Conservation (phyloP, 2,329 filamentous ascomycete genomes). For the Magnaporthales sp. region DNA sequence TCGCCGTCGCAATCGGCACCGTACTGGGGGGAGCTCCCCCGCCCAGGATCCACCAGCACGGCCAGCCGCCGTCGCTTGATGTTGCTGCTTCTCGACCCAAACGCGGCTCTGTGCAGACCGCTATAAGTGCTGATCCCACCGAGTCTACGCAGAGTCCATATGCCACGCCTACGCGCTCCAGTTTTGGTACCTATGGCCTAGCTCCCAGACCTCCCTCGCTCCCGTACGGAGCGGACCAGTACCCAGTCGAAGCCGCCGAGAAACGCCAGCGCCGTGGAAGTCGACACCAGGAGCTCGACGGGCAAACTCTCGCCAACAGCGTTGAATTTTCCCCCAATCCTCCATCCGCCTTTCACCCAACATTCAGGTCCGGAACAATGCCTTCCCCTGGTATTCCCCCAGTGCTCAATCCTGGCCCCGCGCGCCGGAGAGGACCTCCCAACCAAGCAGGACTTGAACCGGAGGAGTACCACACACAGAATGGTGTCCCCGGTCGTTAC, state of each 20-base stretch:
- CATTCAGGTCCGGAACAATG: background rate
- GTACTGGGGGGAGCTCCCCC: conserved; percentile 51
- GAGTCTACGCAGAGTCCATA: conserved; percentile 51
- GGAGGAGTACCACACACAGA: background rate
- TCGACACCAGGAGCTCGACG: conserved; percentile 30
- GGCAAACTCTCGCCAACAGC: conserved; percentile 15
- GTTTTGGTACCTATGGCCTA: conserved; percentile 41
- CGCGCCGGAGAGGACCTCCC: background rate
- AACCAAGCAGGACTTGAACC: background rate
- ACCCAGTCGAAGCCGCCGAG: conserved; percentile 33
- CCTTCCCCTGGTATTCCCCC: background rate
- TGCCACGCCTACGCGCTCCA: conserved; percentile 43
- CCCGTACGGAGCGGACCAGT: conserved; percentile 33
- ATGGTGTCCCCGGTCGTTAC: background rate
- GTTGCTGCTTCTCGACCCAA: conserved; percentile 34
- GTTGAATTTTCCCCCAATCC: background rate
- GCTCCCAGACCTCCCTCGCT: conserved; percentile 52
- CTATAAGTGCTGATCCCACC: conserved; percentile 40
- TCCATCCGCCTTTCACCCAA: background rate
- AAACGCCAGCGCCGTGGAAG: conserved; percentile 33
- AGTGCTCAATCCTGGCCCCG: background rate
- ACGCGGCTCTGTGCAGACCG: conserved; percentile 46
- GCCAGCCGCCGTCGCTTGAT: conserved; percentile 24
- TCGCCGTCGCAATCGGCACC: conserved; percentile 21
- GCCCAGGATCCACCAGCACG: conserved; percentile 28